phyloP scores from a whole-genome alignment of 1,284 basidiomycete genomes.

The Microbotryum saponariae region DNA sequence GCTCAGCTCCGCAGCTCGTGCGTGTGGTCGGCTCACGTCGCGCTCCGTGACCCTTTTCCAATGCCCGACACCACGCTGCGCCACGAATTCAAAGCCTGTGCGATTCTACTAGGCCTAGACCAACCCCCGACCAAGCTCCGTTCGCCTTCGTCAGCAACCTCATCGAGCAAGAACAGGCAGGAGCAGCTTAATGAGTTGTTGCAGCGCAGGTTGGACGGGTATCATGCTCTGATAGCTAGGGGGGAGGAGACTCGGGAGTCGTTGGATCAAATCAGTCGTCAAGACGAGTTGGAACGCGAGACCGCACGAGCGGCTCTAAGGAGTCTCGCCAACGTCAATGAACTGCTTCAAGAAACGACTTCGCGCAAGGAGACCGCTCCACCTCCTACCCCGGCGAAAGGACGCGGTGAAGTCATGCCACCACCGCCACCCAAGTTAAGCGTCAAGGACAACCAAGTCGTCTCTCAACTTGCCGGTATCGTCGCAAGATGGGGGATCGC shows the following conservation, averaged over 20 bases:
- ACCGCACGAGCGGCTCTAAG: not conserved
- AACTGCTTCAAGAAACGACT: not conserved
- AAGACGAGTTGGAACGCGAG: too few relatives aligned
- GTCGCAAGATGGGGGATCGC: slow-evolving; percentile 31
- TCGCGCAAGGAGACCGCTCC: not conserved
- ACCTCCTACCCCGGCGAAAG: not conserved
- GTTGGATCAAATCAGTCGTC: too few relatives aligned
- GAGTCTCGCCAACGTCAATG: not conserved
- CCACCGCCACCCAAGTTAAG: slow-evolving; percentile 22
- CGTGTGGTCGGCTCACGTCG: not conserved
- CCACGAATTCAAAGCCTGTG: not conserved
- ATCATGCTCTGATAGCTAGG: too few relatives aligned
- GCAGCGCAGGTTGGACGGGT: not conserved
- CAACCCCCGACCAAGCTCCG: not conserved
- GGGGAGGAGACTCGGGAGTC: too few relatives aligned
- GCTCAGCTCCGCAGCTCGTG: not conserved
- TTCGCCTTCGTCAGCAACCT: too few relatives aligned
- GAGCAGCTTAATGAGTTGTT: not conserved
- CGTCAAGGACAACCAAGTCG: slow-evolving; percentile 21
- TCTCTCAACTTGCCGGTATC: slow-evolving; percentile 24
- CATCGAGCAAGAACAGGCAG: not conserved
- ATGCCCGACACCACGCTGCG: too few relatives aligned
- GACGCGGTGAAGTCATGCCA: not conserved
- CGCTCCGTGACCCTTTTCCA: too few relatives aligned
- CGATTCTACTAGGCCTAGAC: not conserved